Evolutionary conservation across 805 yeast species (phyloP), one percentile per base, ranked within the genome.

Genomic region (Cyberlindnera japonica): DNA sequence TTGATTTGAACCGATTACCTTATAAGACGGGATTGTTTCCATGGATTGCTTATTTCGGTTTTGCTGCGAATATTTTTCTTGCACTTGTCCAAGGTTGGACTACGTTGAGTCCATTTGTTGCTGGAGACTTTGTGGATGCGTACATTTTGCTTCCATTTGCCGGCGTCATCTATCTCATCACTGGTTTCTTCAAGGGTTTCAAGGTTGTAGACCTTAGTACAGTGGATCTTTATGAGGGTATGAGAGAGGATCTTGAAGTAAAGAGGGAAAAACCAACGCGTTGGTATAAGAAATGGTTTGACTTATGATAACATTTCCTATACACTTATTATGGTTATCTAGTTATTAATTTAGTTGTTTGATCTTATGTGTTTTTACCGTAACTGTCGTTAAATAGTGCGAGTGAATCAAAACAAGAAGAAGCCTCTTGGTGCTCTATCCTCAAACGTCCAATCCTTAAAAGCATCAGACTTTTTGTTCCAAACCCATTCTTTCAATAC

Each of bases 1-100:
- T 83, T 46, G 69, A 80, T 29, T 63, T 93, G 51, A 75, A 76
- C 47, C 69, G 72, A 12, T 67, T 86, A 44, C 93, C 95, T 3
- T 87, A 73, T 65, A 81, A 75, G 58, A 86, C 91, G 10, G 86
- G 6, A 46, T 56, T 69, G 54, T 72, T 58, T 47, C 77, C 77
- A 2, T 53, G 51, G 44, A 57, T 69, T 29, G 69, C 75, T 1
- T 61, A 60, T 16, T 45, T 65, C 21, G 73, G 74, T 3, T 50
- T 72, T 5, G 53, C 53, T 7, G 50, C 67, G 30, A 69, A 65
- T 41, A 43, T 63, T 1, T 63, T 73, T 33, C 55, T 73, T 38
- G 73, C 67, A 0, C 48, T 73, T 29, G 66, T 73, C 19, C 77
- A 73, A 52, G 76, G 77, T 2, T 73, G 76, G 76, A 63, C 72